Evolutionary conservation across 2,329 filamentous ascomycete genomes (phyloP), one percentile per base, ranked within the genome.

Genomic region (Colletotrichum nymphaeae): DNA sequence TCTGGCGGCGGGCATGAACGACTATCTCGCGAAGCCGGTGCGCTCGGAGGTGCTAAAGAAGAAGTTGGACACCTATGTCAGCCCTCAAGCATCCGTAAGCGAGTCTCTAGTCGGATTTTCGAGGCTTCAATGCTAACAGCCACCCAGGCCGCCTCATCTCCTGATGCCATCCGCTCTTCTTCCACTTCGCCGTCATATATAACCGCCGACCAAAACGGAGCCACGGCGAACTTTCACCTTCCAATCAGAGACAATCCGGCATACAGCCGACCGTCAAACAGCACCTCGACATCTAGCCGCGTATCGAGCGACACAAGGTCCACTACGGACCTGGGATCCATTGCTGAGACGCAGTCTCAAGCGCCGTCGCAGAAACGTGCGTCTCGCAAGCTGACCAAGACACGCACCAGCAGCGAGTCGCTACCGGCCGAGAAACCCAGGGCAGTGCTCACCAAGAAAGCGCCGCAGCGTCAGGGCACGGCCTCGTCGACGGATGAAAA

Each of bases 1-100:
- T 77, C 86, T 98, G n/a, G 94, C 95, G 63, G 94, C 95, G 1
- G 96, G 96, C 57, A 98, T 98, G 96, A 98, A 98, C 82, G 97
- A 98, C 79, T 98, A 98, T 78, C 89, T 98, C 1, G 95, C 96
- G 19, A 98, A 98, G 81, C 96, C 96, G 1, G 96, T 98, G n/a
- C 90, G 95, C 74, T 94, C 94, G 4, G 93, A 95, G 59, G 92
- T 97, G 53, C 86, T 98, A 67, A 97, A 94, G 83, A 92, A 92
- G 79, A 96, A 98, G 85, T 85, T 98, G 72, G 88, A 90, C 56
- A 85, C 86, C 2, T 91, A 91, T 76, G 84, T 89, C 30, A 84
- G 81, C 52, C 80, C 79, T 55, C 79, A 83, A 60, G 81, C 58
- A 58, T 53, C 68, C 35, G 72, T 74, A 63, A 58, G 72, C 57